Base-by-base conservation (phyloP, 495 filamentous ascomycete genomes). In the Bryoglossum gracile region DNA sequence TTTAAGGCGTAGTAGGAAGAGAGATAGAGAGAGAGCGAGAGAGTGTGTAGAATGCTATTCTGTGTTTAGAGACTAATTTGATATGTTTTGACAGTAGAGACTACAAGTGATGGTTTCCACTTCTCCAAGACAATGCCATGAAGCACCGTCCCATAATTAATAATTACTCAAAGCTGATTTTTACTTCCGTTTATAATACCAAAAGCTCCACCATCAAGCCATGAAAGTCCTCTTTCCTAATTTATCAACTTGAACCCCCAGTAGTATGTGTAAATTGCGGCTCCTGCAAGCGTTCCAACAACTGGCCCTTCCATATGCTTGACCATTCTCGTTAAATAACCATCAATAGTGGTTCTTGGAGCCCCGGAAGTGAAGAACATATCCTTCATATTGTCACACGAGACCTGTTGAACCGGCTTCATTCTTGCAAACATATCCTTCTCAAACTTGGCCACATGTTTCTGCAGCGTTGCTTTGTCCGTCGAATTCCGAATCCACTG, bases 341-440 rank as follows among this genome's bases (percentile, higher is more conserved):
- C 18, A 35, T 58, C 60, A 18, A 63, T 60, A 6, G 23, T 43
- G 4, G 43, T 33, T 18, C 58, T 40, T 14, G 58, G 62, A 1
- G 49, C 50, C 3, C 61, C 62, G 3, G 47, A 35, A 6, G 49
- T 53, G 11, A 63, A 52, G 28, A 53, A 58, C 61, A 63, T 62
- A 19, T 43, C 22, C 4, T 54, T 30, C 51, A 54, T 55, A 41
- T 51, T 62, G 9, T 53, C 54, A n/a, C 36, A 46, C 8, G 62
- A 60, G 33, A 54, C 33, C 32, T 52, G 45, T 36, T 60, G 52
- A 9, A 39, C 51, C 33, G 28, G 32, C 8, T 17, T 44, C 3
- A 43, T 48, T 38, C 58, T 44, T 13, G 8, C 24, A 43, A 61
- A 57, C 55, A 65, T 55, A 10, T 61, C 48, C 21, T 54, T 13